These are phyloP conservation scores for Eucalyptus fibrosa DNA, from an alignment of 345 rosid genomes.

Conservation along the genomic window DNA sequence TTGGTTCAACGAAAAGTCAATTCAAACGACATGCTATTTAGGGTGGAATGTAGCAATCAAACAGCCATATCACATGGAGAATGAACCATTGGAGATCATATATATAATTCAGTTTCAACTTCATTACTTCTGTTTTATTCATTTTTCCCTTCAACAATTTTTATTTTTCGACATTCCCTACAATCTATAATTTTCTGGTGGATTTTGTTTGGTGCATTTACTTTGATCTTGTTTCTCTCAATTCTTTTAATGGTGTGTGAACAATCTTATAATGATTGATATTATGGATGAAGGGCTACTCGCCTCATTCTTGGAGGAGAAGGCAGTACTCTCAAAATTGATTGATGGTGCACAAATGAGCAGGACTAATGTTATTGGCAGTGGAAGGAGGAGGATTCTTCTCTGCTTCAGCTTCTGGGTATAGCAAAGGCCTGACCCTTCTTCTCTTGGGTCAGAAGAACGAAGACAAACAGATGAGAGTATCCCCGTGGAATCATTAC, in stretches of 20 bases:
- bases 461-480: constrained; percentile 90
- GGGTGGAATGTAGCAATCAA: not conserved
- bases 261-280: not conserved
- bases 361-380: constrained; percentile 88
- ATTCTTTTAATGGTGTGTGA: not conserved
- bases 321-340: not conserved
- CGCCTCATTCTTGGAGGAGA: not conserved
- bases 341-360: constrained; percentile 46
- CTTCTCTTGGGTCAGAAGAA: constrained; percentile 76
- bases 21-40: not conserved
- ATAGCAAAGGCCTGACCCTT: constrained; percentile 83
- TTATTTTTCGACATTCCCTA: not conserved
- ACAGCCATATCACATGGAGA: not conserved
- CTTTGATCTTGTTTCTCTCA: not conserved
- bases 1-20: not conserved
- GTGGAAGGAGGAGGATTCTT: constrained; percentile 98
- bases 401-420: constrained; percentile 96
- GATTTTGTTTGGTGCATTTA: not conserved
- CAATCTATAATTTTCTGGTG: not conserved
- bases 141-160: not conserved
- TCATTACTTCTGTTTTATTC: not conserved
- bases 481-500: constrained; percentile 90
- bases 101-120: not conserved
- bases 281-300: not conserved
- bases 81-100: not conserved